These are phyloP conservation scores for Moesziomyces parantarcticus DNA, from an alignment of 1,284 basidiomycete species.

Conservation along the genomic window DNA sequence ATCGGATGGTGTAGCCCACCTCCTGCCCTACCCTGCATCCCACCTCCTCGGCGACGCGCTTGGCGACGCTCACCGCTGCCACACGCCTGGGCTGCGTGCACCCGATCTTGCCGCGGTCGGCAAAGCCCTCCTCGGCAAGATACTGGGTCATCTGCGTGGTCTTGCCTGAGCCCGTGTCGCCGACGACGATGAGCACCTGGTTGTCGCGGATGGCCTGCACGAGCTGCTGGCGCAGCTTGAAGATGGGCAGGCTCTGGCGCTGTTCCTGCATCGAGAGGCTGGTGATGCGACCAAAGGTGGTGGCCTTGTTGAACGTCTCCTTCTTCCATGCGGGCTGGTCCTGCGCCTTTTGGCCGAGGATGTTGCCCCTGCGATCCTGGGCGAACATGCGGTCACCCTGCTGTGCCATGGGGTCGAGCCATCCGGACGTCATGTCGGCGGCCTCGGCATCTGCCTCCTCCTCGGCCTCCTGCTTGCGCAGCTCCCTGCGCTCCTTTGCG, in stretches of 20 bases:
- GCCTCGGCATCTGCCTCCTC: constrained; percentile 93
- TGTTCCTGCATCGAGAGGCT: constrained; percentile 92
- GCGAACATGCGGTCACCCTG: constrained; percentile 88
- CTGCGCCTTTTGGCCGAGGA: constrained; percentile 82
- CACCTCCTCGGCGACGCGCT: constrained; percentile 97
- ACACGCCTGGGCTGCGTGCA: constrained; percentile 99
- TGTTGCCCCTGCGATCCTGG: constrained; percentile 86
- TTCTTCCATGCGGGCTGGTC: constrained; percentile 91
- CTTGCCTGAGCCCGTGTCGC: constrained; percentile 92
- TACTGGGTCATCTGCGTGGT: constrained; percentile 92
- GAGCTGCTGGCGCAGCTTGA: constrained; percentile 90
- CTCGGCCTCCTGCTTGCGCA: constrained; percentile 92
- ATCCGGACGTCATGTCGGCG: constrained; percentile 90
- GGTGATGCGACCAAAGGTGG: constrained; percentile 93
- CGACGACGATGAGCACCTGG: constrained; percentile 92
- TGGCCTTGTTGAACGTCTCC: constrained; percentile 94
- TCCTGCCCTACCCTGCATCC: constrained; percentile 95
- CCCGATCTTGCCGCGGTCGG: constrained; percentile 87
- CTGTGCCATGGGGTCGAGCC: constrained; percentile 97
- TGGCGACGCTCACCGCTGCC: constrained; percentile 98
- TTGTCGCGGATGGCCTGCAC: constrained; percentile 93
- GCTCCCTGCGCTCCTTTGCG: constrained; percentile 92
- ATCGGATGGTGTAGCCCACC: constrained; percentile 98
- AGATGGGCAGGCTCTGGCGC: constrained; percentile 89
- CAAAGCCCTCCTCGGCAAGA: constrained; percentile 86